A percentile compares a stretch with the other conserved stretches of the same genome.
Conservation (phyloP, 176 grass and related monocot genomes). For the Thalia dealbata region DNA sequence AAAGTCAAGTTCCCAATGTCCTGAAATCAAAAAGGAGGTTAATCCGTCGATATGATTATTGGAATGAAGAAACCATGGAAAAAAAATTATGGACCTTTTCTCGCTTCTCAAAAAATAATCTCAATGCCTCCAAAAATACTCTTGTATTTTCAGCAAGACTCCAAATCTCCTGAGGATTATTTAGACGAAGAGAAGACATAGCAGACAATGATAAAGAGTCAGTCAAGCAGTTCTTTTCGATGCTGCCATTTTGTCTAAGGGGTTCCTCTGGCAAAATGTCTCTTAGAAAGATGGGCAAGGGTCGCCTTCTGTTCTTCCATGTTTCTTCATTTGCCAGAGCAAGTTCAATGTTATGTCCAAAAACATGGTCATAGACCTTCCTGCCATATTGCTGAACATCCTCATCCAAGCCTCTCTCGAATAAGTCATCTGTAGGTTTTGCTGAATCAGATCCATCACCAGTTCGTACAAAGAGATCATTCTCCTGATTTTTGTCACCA, state of each 20-base stretch:
- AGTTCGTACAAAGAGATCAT: slow-evolving; percentile 80
- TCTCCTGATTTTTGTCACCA: slow-evolving; percentile 87
- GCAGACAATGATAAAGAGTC: slow-evolving; percentile 38
- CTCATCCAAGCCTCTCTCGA: slow-evolving; percentile 49
- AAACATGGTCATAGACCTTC: slow-evolving; percentile 89
- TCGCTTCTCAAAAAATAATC: slow-evolving; percentile 80
- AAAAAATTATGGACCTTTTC: slow-evolving; percentile 38
- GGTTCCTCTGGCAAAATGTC: slow-evolving; percentile 43
- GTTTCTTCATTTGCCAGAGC: slow-evolving; percentile 82
- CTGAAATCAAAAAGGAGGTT: slow-evolving; percentile 29
- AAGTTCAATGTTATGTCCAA: slow-evolving; percentile 78
- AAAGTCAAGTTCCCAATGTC: slow-evolving; percentile 81
- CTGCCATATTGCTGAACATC: slow-evolving; percentile 56
- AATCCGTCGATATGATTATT: neutral
- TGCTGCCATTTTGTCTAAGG: slow-evolving; percentile 39
- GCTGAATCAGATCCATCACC: slow-evolving; percentile 48
- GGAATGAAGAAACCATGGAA: neutral
- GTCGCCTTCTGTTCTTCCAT: slow-evolving; percentile 77
- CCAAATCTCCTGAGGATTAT: slow-evolving; percentile 91
- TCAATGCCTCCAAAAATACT: slow-evolving; percentile 77
- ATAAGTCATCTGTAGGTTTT: slow-evolving; percentile 42
- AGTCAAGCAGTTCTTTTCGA: slow-evolving; percentile 20
- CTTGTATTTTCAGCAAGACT: slow-evolving; percentile 74
- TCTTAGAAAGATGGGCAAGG: slow-evolving; percentile 54
- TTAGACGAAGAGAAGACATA: slow-evolving; percentile 63